Evolutionary conservation across 176 grass and related monocot genomes (phyloP), one percentile per base, ranked within the genome.

Genomic region (Lolium rigidum): DNA sequence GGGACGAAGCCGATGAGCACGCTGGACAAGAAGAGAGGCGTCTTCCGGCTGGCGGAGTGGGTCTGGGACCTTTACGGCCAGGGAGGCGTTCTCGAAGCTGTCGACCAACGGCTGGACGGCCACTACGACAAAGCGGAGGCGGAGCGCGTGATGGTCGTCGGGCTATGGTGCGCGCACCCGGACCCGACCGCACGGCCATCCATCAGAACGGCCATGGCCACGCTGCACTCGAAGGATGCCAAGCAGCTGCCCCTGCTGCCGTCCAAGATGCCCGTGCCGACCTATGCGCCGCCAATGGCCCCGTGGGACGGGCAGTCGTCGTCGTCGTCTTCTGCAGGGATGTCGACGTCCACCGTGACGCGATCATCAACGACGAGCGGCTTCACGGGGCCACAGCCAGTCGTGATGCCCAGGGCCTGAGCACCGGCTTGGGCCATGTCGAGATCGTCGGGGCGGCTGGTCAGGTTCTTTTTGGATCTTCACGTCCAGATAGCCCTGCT

Each of bases 151-250:
- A 81, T 95, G 85, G 85, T 65, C 5, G 93, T 90, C 4, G 87
- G 93, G 28, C 57, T 94, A 3, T 92, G 89, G 92, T 94, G 92
- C n/a, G 89, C 82, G 10, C 86, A 93, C 81, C 88, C 92, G 0
- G 86, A 91, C 3, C 41, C 70, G 10, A 82, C n/a, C 0, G 76
- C 50, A 7, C 78, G 93, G 4, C 93, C 93, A 3, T 86, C 83
- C 15, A 91, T 95, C 10, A 90, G 79, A 37, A 76, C 76, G 10
- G 90, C 85, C 0, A 82, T 92, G 71, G 38, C 74, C 24, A 76
- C 51, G 39, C 82, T 95, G 10, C 58, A 82, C 11, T 90, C 74
- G 14, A 70, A 81, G 46, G 50, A 85, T 39, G 72, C 79, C 76
- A 44, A 35, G 0, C 72, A 38, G 24, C 43, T 88, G 26, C 90